Conservation (phyloP, 331 rosid genomes). For the Rhamnella rubrinervis region DNA sequence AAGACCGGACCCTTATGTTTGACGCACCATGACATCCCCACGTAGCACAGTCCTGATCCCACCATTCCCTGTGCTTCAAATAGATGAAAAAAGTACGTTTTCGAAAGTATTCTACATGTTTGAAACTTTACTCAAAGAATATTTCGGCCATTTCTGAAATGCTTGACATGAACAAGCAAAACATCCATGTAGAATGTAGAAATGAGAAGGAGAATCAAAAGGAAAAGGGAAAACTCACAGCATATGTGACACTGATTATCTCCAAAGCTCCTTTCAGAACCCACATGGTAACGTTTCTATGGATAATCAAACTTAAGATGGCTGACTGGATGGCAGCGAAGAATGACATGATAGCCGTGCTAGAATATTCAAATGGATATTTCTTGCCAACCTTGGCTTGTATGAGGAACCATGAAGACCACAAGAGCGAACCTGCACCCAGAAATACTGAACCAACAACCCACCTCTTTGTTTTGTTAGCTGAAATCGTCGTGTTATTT, state of each 20-base stretch:
- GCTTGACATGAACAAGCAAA: too few relatives aligned
- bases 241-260: constrained; percentile 49
- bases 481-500: constrained; percentile 6
- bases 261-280: constrained; percentile 57
- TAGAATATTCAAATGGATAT: constrained; percentile 72
- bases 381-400: constrained; percentile 64
- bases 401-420: constrained; percentile 93
- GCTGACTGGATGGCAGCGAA: constrained; percentile 73
- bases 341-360: constrained; percentile 70
- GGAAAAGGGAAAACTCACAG: constrained; percentile 54
- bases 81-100: background rate
- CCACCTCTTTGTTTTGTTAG: constrained; percentile 50
- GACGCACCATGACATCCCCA: constrained; percentile 94
- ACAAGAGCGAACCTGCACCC: constrained; percentile 56
- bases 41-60: constrained; percentile 90
- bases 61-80: constrained; percentile 57
- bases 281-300: constrained; percentile 48
- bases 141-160: background rate
- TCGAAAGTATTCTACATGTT: background rate
- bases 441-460: constrained; percentile 51
- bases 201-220: background rate
- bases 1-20: constrained; percentile 80
- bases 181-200: too few relatives aligned
- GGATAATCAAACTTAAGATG: constrained; percentile 45
- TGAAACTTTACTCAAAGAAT: background rate